Base-by-base conservation (phyloP, 345 rosid genomes). In the Hypericum androsaemum region DNA sequence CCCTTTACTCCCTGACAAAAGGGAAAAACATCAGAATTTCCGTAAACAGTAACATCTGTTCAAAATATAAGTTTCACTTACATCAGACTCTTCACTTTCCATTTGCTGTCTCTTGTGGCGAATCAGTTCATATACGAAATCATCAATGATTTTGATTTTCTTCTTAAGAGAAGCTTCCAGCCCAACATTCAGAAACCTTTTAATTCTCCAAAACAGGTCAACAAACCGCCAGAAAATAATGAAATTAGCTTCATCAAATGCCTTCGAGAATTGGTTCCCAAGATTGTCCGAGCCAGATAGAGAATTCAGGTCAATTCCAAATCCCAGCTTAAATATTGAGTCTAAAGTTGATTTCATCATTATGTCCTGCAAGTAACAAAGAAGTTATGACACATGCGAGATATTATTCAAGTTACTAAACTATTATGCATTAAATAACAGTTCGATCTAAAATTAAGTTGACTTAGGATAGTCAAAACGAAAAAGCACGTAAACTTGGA, bases 281-380 rank as follows among this genome's bases (percentile, higher is more conserved):
- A 41, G 57, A 41, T 66, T 55, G 37, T 60, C 58, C 11, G 59
- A 63, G 8, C 72, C 74, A 8, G 67, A 63, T 46, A 69, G 44
- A 51, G 61, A 32, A 56, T 66, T 64, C 53, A 76, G 62, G 28
- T 76, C 74, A 22, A 60, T 52, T 50, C 77, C 77, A 40, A 66
- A 75, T 38, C 77, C 80, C 41, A 66, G 72, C 61, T 75, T 66
- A 47, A 72, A 75, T 50, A 69, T 71, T 5, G 68, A 65, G 51
- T 75, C 77, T 13, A 75, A 52, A 52, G 74, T 68, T 11, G 62
- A 62, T 51, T 58, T 69, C 77, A 63, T 65, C 62, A 75, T 42
- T 63, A 72, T 37, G 51, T 72, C 77, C 80, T 75, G 63, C 35
- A 42, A 49, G 50, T 5, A 32, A 7, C 15, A 13, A 3, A 3